phyloP scores from a whole-genome alignment of 2,329 filamentous ascomycete genomes.

The Massarina eburnea region DNA sequence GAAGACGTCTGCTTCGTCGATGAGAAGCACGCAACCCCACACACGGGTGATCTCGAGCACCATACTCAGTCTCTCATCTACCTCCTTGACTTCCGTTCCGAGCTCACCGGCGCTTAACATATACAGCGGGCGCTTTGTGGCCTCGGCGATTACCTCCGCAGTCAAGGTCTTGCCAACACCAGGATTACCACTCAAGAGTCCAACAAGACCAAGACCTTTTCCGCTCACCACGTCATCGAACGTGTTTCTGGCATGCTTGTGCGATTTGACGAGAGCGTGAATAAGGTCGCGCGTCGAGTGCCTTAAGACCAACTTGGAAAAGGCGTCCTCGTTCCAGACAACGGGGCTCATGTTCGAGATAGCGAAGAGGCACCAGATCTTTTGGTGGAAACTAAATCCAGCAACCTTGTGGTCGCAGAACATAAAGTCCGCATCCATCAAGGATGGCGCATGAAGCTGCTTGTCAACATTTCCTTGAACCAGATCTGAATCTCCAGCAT shows the following conservation, averaged over 20 bases:
- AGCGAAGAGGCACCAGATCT: slow-evolving; percentile 27
- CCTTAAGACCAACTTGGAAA: slow-evolving; percentile 45
- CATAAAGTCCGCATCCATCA: slow-evolving; percentile 52
- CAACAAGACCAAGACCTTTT: slow-evolving; percentile 82
- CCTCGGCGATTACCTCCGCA: slow-evolving; percentile 80
- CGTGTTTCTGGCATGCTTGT: slow-evolving; percentile 72
- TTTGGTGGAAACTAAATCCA: slow-evolving; percentile 1
- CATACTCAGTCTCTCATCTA: slow-evolving; percentile 68
- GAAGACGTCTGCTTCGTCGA: slow-evolving; percentile 69
- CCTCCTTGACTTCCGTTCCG: slow-evolving; percentile 34
- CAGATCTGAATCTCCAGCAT: background rate
- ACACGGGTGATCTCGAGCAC: slow-evolving; percentile 76
- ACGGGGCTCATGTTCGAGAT: slow-evolving; percentile 47
- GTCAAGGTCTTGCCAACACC: slow-evolving; percentile 88
- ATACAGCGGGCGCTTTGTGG: slow-evolving; percentile 79
- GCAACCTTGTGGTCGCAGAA: slow-evolving; percentile 20
- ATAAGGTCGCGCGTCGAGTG: slow-evolving; percentile 65
- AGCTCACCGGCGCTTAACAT: slow-evolving; percentile 73
- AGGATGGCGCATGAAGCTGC: no score
- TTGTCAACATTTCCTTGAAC: slow-evolving; percentile 6
- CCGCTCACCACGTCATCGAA: slow-evolving; percentile 71
- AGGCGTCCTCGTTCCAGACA: slow-evolving; percentile 47
- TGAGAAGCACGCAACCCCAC: slow-evolving; percentile 60
- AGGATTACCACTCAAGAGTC: slow-evolving; percentile 78
- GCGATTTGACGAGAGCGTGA: slow-evolving; percentile 77